These are phyloP conservation scores for Ophiostoma angusticollis DNA, from an alignment of 2,329 filamentous ascomycete genomes.

Conservation along the genomic window DNA sequence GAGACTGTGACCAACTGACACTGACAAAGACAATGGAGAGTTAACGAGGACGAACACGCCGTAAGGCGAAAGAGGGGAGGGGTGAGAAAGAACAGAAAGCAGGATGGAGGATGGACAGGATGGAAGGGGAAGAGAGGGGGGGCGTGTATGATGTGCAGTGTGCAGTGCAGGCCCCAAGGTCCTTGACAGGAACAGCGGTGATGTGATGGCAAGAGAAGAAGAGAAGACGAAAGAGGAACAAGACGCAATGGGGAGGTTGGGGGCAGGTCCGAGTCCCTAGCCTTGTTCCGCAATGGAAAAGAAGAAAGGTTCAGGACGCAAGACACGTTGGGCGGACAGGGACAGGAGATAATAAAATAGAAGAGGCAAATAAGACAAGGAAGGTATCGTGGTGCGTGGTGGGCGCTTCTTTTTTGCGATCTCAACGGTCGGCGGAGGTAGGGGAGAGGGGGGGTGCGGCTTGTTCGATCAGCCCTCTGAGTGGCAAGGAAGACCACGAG, in stretches of 20 bases:
- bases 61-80: too few relatives aligned
- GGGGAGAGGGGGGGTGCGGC: neutral
- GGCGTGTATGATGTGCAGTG: too few relatives aligned
- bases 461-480: too few relatives aligned
- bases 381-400: neutral
- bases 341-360: neutral
- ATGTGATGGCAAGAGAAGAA: neutral
- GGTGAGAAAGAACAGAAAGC: constrained; percentile 1
- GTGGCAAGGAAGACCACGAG: too few relatives aligned
- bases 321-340: neutral
- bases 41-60: constrained; percentile 1
- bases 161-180: too few relatives aligned
- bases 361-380: neutral
- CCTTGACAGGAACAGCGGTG: constrained; percentile 1
- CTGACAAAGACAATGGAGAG: too few relatives aligned
- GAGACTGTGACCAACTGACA: too few relatives aligned
- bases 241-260: too few relatives aligned
- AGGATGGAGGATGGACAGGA: neutral
- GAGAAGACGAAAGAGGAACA: neutral
- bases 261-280: too few relatives aligned
- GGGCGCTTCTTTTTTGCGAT: neutral
- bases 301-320: too few relatives aligned
- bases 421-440: neutral
- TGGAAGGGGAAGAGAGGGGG: neutral
- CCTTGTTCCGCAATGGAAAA: too few relatives aligned